Evolutionary conservation across 31 red algal species (phyloP).

Genomic region (Endocladia muricata): DNA sequence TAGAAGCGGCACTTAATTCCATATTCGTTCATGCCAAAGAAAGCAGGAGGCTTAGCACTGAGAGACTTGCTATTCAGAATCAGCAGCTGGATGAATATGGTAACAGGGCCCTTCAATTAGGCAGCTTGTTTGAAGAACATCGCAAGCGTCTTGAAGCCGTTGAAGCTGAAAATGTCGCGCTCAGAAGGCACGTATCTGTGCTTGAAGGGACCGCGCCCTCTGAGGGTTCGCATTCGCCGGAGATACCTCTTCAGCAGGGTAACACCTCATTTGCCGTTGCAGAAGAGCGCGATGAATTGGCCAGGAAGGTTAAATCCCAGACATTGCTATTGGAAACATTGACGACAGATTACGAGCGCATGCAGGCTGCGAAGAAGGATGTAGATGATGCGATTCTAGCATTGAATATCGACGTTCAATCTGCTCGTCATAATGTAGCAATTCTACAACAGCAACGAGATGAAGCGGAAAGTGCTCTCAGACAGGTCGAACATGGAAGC

Average conservation of each 20-base stretch:
- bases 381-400: conserved; percentile 25
- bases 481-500: not conserved
- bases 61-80: not conserved
- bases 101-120: conserved; percentile 29
- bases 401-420: conserved; percentile 42
- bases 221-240: not conserved
- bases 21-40: not conserved
- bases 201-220: conserved; percentile 5
- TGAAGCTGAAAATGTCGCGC: conserved; percentile 25
- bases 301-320: not conserved
- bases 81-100: conserved; percentile 15
- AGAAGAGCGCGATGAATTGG: conserved; percentile 11
- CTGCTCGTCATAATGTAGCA: not conserved
- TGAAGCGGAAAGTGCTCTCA: conserved; percentile 13
- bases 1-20: conserved; percentile 6
- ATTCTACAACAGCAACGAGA: conserved; percentile 27
- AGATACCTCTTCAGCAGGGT: not conserved
- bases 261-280: conserved; percentile 20
- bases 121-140: conserved; percentile 2
- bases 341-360: too few relatives aligned
- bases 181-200: not conserved
- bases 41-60: conserved; percentile 6
- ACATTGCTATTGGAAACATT: too few relatives aligned
- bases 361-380: conserved; percentile 1
- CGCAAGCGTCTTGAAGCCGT: conserved; percentile 16